Conservation (phyloP, 2,329 filamentous ascomycete species). For the Aspergillus sp. region DNA sequence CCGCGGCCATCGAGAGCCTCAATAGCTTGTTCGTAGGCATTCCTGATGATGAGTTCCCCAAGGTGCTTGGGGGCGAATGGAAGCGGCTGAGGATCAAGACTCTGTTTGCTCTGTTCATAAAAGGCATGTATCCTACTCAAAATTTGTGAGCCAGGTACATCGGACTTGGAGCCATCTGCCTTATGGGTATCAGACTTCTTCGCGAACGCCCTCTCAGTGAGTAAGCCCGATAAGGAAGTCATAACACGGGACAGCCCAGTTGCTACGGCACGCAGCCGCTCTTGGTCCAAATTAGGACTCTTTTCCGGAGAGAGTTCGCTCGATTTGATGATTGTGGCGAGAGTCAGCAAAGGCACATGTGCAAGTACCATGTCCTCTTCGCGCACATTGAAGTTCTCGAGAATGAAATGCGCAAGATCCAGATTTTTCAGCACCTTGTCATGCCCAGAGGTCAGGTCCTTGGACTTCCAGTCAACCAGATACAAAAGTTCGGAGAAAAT, state of each 20-base stretch:
- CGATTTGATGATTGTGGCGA: conserved; percentile 61
- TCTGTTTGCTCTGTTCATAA: conserved; percentile 71
- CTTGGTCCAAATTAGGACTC: conserved; percentile 13
- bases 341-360: conserved; percentile 75
- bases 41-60: conserved; percentile 65
- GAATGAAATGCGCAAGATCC: conserved; percentile 75
- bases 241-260: conserved; percentile 33
- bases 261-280: conserved; percentile 24
- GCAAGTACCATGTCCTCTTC: conserved; percentile 94
- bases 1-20: conserved; percentile 31
- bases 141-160: conserved; percentile 45
- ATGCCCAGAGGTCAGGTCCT: conserved; percentile 52
- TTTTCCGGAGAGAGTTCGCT: conserved; percentile 34
- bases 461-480: conserved; percentile 58
- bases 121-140: conserved; percentile 65
- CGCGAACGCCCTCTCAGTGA: conserved; percentile 54
- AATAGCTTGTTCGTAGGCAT: conserved; percentile 50
- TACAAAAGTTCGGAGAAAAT: conserved; percentile 83
- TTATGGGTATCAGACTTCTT: conserved; percentile 47
- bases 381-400: conserved; percentile 84
- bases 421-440: conserved; percentile 64
- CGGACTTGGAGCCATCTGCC: conserved; percentile 19
- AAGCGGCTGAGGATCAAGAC: conserved; percentile 61
- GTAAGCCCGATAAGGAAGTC: conserved; percentile 31
- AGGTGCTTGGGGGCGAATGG: conserved; percentile 61